Evolutionary conservation across 2,329 filamentous ascomycete species (phyloP), one percentile per base, ranked within the genome.

Genomic region (Botrytis fabae): DNA sequence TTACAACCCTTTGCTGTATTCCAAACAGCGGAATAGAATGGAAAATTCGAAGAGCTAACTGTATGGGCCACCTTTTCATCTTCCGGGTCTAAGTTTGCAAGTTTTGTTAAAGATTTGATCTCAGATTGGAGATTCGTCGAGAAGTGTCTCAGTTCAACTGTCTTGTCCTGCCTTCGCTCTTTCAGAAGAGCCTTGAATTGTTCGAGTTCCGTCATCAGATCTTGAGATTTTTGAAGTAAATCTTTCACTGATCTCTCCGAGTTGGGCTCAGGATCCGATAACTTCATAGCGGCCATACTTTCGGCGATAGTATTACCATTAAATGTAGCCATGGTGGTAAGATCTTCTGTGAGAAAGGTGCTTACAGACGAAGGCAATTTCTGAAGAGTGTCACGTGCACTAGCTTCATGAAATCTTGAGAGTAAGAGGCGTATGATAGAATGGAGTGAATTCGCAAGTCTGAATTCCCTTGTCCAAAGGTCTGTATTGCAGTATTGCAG

Each of bases 21-120:
- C 91, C 91, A 93, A 3, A 92, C 84, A 9, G 87, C 85, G 75
- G 89, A 86, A 71, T 90, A 88, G 78, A 91, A 92, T 0, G 88
- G 86, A 18, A 92, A 78, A 81, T 93, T 93, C 0, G 89, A 91
- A 12, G 89, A 91, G 68, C 87, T 85, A 63, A 92, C 82, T 42
- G 87, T 85, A 78, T 91, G 88, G n/a, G 84, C 79, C 25, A 83
- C 79, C 71, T 83, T 81, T 62, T 77, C 78, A 60, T 75, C 75
- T 1, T 75, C 74, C 35, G 77, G 76, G 69, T 80, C 77, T 63
- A 77, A 20, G 12, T 72, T 69, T 64, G 73, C 75, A 22, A 79
- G 74, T 78, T 83, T 85, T 74, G 86, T 81, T 61, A 88, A 77
- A 59, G 82, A 82, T 74, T 82, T 84, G 73, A 86, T 77, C 75